These are phyloP conservation scores for Calvatia gigantea DNA, from an alignment of 768 basidiomycete species.

Conservation along the genomic window DNA sequence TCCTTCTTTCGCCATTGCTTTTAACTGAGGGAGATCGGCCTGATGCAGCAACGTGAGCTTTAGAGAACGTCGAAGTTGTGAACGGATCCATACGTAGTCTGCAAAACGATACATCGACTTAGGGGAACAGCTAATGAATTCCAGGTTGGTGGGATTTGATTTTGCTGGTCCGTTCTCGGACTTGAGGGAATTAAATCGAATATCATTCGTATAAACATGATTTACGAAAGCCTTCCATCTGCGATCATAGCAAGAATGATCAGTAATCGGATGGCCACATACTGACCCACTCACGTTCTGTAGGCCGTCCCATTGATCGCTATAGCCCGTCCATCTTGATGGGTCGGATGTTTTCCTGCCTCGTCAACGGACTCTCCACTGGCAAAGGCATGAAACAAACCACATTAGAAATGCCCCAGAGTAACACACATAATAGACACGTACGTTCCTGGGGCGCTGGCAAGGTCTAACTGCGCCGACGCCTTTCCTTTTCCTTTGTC, in stretches of 20 bases:
- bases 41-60: neutral
- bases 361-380: neutral
- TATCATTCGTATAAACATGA: constrained; percentile 8
- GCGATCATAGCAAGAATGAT: neutral
- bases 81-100: neutral
- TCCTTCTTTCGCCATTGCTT: constrained; percentile 9
- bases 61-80: neutral
- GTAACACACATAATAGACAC: no score
- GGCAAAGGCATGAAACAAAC: accelerated
- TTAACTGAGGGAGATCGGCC: constrained; percentile 3
- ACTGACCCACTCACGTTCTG: neutral
- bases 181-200: constrained; percentile 4
- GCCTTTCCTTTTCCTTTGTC: neutral
- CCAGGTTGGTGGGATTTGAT: neutral
- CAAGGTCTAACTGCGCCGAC: no score
- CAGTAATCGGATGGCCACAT: neutral
- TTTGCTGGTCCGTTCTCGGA: neutral
- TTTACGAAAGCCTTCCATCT: constrained; percentile 12
- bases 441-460: no score
- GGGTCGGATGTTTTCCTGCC: neutral
- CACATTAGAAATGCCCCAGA: neutral
- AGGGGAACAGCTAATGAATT: constrained; percentile 22
- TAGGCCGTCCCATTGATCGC: constrained; percentile 3
- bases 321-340: neutral
- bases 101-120: constrained; percentile 38